These are phyloP conservation scores for Penicillium bovifimosum DNA, from an alignment of 495 filamentous ascomycete species.

Conservation along the genomic window DNA sequence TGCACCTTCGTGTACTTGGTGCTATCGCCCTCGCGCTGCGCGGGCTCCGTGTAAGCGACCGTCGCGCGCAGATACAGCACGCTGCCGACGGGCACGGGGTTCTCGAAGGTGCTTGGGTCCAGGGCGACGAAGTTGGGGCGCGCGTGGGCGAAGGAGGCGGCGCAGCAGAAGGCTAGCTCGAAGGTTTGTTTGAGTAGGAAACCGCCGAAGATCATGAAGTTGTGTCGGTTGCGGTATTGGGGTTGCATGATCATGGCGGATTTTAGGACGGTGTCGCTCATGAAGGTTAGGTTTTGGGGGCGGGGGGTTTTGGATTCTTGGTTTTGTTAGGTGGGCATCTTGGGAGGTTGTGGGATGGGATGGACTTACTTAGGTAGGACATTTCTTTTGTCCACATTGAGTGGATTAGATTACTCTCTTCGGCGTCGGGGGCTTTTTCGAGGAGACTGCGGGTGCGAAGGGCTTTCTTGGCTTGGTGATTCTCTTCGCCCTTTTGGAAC, in stretches of 20 bases:
- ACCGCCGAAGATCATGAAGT: constrained; percentile 88
- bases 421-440: constrained; percentile 67
- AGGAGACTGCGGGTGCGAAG: constrained; percentile 57
- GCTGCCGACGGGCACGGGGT: constrained; percentile 77
- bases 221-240: constrained; percentile 77
- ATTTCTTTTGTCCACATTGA: constrained; percentile 71
- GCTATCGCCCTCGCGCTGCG: constrained; percentile 27
- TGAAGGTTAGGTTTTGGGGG: constrained; percentile 59
- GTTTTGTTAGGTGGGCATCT: not conserved
- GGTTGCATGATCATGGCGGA: constrained; percentile 83
- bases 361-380: constrained; percentile 51
- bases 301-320: constrained; percentile 56
- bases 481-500: constrained; percentile 64
- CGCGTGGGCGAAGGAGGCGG: constrained; percentile 68
- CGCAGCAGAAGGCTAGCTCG: constrained; percentile 84
- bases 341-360: not conserved
- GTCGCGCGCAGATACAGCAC: constrained; percentile 76
- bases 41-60: constrained; percentile 72
- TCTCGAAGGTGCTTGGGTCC: constrained; percentile 77
- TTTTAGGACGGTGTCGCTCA: constrained; percentile 61
- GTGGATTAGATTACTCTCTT: constrained; percentile 75
- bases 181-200: constrained; percentile 79
- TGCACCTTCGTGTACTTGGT: constrained; percentile 62
- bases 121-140: constrained; percentile 72
- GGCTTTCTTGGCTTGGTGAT: constrained; percentile 69